phyloP scores from a whole-genome alignment of 495 filamentous ascomycete genomes.

The Choiromyces venosus region DNA sequence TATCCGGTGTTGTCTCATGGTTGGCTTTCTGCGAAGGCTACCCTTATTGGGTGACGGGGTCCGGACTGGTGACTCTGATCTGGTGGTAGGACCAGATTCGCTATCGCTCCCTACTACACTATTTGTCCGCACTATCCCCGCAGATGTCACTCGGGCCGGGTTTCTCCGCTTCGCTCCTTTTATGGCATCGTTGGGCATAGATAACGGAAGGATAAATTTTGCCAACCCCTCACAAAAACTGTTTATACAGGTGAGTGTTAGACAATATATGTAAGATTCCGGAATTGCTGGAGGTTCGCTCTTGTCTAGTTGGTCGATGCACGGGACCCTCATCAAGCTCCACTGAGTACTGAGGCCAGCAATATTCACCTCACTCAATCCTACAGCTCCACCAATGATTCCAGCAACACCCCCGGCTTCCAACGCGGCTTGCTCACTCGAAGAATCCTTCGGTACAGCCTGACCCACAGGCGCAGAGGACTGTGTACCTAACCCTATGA shows the following conservation, averaged over 20 bases:
- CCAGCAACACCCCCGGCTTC: constrained; percentile 84
- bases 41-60: constrained; percentile 43
- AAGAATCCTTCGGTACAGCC: constrained; percentile 46
- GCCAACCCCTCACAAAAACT: constrained; percentile 85
- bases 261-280: constrained; percentile 87
- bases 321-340: constrained; percentile 82
- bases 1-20: constrained; percentile 56
- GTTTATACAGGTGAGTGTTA: constrained; percentile 82
- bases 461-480: constrained; percentile 64
- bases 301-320: constrained; percentile 92
- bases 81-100: constrained; percentile 42
- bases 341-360: constrained; percentile 79
- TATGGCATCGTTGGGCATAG: constrained; percentile 60
- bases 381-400: constrained; percentile 73
- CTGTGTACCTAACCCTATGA: constrained; percentile 82
- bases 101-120: constrained; percentile 42
- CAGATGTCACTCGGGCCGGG: constrained; percentile 14
- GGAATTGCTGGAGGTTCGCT: constrained; percentile 73
- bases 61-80: constrained; percentile 45
- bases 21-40: constrained; percentile 47
- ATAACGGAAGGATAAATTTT: constrained; percentile 84
- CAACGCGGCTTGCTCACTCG: constrained; percentile 73
- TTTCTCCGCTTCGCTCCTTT: constrained; percentile 32
- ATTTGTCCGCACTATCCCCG: constrained; percentile 8
- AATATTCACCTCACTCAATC: constrained; percentile 57